Evolutionary conservation across 1,284 basidiomycete genomes (phyloP).

Genomic region (Trametes sp.): DNA sequence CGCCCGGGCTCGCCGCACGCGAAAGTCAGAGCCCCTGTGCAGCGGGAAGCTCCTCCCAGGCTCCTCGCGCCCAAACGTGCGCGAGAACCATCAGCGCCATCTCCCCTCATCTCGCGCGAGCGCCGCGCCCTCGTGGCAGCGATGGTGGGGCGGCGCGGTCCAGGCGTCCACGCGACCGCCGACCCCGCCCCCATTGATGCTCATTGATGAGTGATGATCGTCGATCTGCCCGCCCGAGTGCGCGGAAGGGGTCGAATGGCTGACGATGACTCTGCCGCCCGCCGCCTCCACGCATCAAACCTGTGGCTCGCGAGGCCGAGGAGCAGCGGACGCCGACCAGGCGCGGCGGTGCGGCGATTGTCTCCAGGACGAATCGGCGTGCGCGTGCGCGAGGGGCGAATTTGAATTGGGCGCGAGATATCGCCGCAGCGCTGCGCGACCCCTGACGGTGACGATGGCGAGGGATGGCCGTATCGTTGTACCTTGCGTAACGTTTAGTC

Average conservation of each 20-base stretch:
- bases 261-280: too few relatives aligned
- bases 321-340: neutral
- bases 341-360: constrained; percentile 10
- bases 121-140: neutral
- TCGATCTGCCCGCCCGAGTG: constrained; percentile 7
- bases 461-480: neutral
- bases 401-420: constrained; percentile 6
- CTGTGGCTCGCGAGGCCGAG: neutral
- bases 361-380: constrained; percentile 2
- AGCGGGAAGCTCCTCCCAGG: too few relatives aligned
- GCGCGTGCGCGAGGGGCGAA: neutral
- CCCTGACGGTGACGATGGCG: neutral
- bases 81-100: constrained; percentile 14
- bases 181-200: neutral
- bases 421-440: neutral
- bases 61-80: constrained; percentile 14
- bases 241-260: neutral
- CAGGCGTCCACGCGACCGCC: neutral
- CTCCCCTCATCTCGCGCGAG: neutral
- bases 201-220: neutral
- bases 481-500: neutral
- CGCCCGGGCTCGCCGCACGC: neutral
- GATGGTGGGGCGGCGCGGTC: neutral
- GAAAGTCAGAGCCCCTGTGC: constrained; percentile 1
- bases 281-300: constrained; percentile 3